Evolutionary conservation across 805 yeast genomes (phyloP).

Genomic region (Ogataea polymorpha): DNA sequence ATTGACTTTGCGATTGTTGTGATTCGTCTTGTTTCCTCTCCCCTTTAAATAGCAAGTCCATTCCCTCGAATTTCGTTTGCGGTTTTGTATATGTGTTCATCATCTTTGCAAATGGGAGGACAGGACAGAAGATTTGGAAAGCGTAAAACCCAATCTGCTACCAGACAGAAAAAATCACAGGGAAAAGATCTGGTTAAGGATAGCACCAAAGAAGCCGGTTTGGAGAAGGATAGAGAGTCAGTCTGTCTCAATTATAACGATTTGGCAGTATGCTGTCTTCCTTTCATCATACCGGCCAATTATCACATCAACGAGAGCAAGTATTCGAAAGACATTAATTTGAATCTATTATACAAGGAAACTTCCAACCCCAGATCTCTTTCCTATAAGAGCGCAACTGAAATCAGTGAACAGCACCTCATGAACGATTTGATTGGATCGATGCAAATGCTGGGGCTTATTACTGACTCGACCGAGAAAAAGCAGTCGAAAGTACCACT

Average conservation of each 20-base stretch:
- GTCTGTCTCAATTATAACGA: conserved; percentile 12
- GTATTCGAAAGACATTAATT: conserved; percentile 8
- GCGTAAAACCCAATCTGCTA: neutral
- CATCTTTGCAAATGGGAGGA: conserved; percentile 4
- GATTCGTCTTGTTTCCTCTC: conserved; percentile 9
- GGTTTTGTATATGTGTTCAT: neutral
- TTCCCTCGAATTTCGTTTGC: neutral
- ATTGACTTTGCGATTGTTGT: neutral
- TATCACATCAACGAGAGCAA: conserved; percentile 9
- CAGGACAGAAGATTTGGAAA: conserved; percentile 2
- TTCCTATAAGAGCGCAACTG: conserved; percentile 5
- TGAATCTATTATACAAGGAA: conserved; percentile 14
- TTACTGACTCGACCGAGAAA: conserved; percentile 6
- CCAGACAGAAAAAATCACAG: conserved; percentile 5
- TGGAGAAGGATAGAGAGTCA: neutral
- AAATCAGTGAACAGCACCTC: conserved; percentile 11
- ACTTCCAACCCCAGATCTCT: conserved; percentile 3
- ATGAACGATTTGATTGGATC: conserved; percentile 10
- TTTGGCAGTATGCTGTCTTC: conserved; percentile 24
- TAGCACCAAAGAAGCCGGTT: neutral
- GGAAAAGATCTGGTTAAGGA: conserved; percentile 4
- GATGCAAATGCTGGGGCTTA: conserved; percentile 11
- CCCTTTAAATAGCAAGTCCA: conserved; percentile 2
- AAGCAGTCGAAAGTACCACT: conserved; percentile 1
- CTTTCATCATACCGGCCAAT: conserved; percentile 21